Percentiles rank a stretch among this genome's conserved stretches.
Evolutionary conservation across 345 rosid genomes (phyloP).

Genomic region (Populus pruinosa): DNA sequence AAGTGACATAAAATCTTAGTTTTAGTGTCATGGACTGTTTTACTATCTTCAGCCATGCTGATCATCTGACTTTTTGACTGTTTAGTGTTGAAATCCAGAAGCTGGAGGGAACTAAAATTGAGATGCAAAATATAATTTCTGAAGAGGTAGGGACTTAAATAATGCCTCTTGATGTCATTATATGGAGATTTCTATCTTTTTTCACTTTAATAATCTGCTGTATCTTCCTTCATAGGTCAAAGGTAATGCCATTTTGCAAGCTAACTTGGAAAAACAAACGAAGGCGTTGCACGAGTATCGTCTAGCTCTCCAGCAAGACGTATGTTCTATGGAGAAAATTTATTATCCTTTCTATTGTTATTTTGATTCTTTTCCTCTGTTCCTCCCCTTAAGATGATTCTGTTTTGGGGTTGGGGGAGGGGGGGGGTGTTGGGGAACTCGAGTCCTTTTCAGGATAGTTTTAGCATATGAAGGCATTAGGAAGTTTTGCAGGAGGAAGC

Average conservation of each 20-base stretch:
- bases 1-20: not conserved
- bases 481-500: not conserved
- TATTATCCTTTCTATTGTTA: not conserved
- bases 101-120: slow-evolving; percentile 62
- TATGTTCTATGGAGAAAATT: slow-evolving; percentile 31
- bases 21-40: not conserved
- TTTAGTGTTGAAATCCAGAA: slow-evolving; percentile 61
- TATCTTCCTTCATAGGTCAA: slow-evolving; percentile 44
- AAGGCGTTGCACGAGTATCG: slow-evolving; percentile 61
- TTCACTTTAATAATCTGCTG: not conserved
- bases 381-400: not conserved
- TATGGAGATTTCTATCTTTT: slow-evolving; percentile 5
- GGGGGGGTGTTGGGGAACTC: not conserved
- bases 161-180: slow-evolving; percentile 3
- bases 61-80: not conserved
- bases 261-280: slow-evolving; percentile 59
- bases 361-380: not conserved
- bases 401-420: not conserved
- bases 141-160: slow-evolving; percentile 54
- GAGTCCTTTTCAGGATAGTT: not conserved
- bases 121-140: slow-evolving; percentile 57
- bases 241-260: slow-evolving; percentile 57
- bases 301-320: slow-evolving; percentile 68
- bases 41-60: not conserved
- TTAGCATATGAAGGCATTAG: not conserved